A percentile compares a stretch with the other conserved stretches of the same genome.
Evolutionary conservation across 2,329 filamentous ascomycete species (phyloP).

Genomic region (Pestalotiopsis sp.): DNA sequence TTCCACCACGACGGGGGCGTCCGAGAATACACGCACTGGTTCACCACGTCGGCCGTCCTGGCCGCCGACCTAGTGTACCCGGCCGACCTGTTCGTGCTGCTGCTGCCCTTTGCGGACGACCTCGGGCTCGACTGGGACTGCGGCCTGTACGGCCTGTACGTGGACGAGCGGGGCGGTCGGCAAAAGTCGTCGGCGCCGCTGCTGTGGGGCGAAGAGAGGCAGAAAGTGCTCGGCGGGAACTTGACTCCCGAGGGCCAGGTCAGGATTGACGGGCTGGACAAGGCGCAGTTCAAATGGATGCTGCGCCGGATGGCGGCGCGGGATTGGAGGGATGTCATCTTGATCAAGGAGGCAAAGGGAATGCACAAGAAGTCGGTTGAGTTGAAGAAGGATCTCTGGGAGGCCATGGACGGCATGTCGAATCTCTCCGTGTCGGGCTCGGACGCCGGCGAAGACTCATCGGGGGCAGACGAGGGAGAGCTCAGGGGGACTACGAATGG

Average conservation of each 20-base stretch:
- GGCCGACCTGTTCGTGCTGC: constrained; percentile 3
- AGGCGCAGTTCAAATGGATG: neutral
- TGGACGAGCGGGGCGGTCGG: neutral
- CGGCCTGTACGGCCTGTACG: neutral
- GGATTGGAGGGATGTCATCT: constrained; percentile 1
- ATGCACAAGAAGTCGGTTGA: neutral
- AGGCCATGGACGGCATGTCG: neutral
- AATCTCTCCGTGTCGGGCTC: neutral
- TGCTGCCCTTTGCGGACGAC: constrained; percentile 1
- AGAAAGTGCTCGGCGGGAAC: neutral
- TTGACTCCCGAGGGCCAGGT: neutral
- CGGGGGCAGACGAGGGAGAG: neutral
- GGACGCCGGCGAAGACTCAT: neutral
- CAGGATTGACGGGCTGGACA: neutral
- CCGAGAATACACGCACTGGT: neutral
- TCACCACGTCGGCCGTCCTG: neutral
- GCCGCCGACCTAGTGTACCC: constrained; percentile 1
- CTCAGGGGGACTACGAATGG: neutral
- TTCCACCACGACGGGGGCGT: neutral
- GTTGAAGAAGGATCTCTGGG: neutral
- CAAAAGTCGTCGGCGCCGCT: neutral
- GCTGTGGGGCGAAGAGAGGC: neutral
- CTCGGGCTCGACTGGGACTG: constrained; percentile 4
- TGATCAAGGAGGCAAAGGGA: neutral
- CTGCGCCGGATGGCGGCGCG: neutral